These are phyloP conservation scores for Diaporthe ilicicola DNA, from an alignment of 2,329 filamentous ascomycete species.

Conservation along the genomic window DNA sequence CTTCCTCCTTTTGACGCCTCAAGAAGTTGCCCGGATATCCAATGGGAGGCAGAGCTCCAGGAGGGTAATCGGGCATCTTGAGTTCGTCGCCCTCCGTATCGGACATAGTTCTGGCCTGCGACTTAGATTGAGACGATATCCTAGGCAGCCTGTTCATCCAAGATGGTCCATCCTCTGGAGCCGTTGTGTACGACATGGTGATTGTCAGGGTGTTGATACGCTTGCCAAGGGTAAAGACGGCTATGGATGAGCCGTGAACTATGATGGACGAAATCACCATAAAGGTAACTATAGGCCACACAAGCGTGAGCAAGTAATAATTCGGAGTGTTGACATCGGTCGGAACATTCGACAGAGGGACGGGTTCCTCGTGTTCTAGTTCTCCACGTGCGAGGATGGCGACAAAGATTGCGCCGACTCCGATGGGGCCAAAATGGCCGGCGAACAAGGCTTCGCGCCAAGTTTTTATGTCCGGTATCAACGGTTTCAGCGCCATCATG, in stretches of 20 bases:
- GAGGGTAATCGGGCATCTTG: conserved; percentile 68
- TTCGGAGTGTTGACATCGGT: conserved; percentile 58
- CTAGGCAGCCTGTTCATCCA: conserved; percentile 95
- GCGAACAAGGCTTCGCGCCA: conserved; percentile 98
- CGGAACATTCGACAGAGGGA: conserved; percentile 75
- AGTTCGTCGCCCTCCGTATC: conserved; percentile 75
- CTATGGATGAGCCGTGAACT: conserved; percentile 96
- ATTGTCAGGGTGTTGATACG: conserved; percentile 96
- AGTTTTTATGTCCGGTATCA: conserved; percentile 97
- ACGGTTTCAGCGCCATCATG: conserved; percentile 88
- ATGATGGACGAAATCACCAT: conserved; percentile 93
- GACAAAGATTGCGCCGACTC: conserved; percentile 95
- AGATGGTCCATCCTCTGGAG: conserved; percentile 84
- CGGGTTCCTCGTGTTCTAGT: conserved; percentile 77
- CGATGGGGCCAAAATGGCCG: conserved; percentile 96
- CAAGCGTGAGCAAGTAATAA: conserved; percentile 79
- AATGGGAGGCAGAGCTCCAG: conserved; percentile 76
- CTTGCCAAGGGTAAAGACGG: conserved; percentile 96
- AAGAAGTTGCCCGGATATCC: conserved; percentile 80
- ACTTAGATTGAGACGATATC: conserved; percentile 74
- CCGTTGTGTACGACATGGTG: conserved; percentile 95
- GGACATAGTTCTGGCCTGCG: conserved; percentile 85
- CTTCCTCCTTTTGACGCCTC: conserved; percentile 83
- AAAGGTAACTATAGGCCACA: conserved; percentile 97
- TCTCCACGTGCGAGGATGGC: conserved; percentile 94